Evolutionary conservation across 2,329 filamentous ascomycete genomes (phyloP), one percentile per base, ranked within the genome.

Genomic region (Colletotrichum sp.): DNA sequence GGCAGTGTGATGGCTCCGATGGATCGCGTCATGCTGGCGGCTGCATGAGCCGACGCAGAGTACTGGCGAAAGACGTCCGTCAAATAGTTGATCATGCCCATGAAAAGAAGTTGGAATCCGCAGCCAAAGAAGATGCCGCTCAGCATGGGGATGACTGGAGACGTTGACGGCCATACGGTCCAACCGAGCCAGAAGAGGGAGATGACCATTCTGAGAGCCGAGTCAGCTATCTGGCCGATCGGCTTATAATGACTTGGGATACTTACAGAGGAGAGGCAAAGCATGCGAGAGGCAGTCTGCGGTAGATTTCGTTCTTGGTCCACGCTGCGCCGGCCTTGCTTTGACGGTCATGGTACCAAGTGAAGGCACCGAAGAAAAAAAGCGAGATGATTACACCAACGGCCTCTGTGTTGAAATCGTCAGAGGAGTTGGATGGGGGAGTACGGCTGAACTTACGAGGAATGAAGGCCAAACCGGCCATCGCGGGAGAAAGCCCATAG

Each of bases 211-310:
- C 83, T 69, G 85, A 86, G 36, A 88, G 88, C 5, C 89, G 76
- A 18, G 57, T 63, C 6, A 62, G 68, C 2, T 4, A 22, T 22
- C 3, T n/a, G 28, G 22, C 32, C 18, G 18, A 30, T 10, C n/a
- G 10, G 16, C 1, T 16, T 16, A 59, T 3, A 30, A 13, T 34
- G 26, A 10, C 10, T 7, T 6, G 2, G 3, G 5, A 6, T 65
- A 88, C 89, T 52, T 88, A 88, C 83, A 92, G 91, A 0, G 92
- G 91, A n/a, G 92, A 88, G 10, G 91, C 91, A 74, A 92, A 90
- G 7, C 92, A 92, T 4, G 84, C 85, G 22, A 86, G 80, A 82
- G 89, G 77, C 62, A 84, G 72, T 83, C 85, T 48, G 80, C 88
- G 69, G 75, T 79, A 80, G 5, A 84, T 80, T 44, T 84, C 81